phyloP scores from a whole-genome alignment of 495 filamentous ascomycete species.

The Barbatosphaeria neglecta region DNA sequence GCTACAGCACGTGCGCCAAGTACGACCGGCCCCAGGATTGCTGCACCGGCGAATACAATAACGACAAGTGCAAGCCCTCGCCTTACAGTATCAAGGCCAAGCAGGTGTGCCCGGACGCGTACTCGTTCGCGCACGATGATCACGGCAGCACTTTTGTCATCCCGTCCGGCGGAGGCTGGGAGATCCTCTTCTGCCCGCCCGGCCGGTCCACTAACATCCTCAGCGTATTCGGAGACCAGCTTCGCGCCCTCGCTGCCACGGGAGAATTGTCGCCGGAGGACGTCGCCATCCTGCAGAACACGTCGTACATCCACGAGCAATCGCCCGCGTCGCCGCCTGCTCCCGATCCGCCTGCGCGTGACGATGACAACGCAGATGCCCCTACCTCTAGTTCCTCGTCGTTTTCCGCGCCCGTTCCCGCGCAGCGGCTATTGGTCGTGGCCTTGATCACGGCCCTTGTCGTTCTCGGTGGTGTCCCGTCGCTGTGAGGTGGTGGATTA shows the following conservation, averaged over 20 bases:
- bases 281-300: too few relatives aligned
- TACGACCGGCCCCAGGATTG: slow-evolving; percentile 49
- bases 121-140: slow-evolving; percentile 72
- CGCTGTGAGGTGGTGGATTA: too few relatives aligned
- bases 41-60: slow-evolving; percentile 52
- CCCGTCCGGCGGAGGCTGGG: slow-evolving; percentile 58
- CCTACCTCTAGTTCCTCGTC: too few relatives aligned
- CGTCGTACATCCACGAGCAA: too few relatives aligned
- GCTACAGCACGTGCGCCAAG: slow-evolving; percentile 56
- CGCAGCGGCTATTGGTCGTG: too few relatives aligned
- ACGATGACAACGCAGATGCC: too few relatives aligned
- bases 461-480: too few relatives aligned
- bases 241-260: slow-evolving; percentile 23
- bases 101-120: slow-evolving; percentile 68
- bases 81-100: slow-evolving; percentile 55
- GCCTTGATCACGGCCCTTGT: too few relatives aligned
- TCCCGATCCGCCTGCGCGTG: too few relatives aligned
- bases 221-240: slow-evolving; percentile 30
- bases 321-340: too few relatives aligned
- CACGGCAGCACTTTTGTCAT: slow-evolving; percentile 63
- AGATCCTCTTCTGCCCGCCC: slow-evolving; percentile 63
- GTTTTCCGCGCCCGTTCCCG: too few relatives aligned
- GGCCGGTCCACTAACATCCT: slow-evolving; percentile 62
- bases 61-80: slow-evolving; percentile 44
- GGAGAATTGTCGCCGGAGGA: too few relatives aligned